Evolutionary conservation across 306 rosid genomes (phyloP).

Genomic region (Corylus avellana): DNA sequence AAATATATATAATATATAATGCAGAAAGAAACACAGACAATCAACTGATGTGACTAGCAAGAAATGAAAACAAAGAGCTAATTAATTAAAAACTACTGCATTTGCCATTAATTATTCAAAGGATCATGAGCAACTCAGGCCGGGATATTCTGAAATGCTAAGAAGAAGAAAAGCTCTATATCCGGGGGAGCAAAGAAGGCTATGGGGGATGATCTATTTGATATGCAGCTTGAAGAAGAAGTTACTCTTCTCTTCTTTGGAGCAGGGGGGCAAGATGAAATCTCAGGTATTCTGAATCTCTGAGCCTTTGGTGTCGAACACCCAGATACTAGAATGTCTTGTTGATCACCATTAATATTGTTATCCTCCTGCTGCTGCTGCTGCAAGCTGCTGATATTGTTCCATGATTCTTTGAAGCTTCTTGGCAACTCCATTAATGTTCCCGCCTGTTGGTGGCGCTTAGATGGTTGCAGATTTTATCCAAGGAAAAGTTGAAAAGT

Average conservation of each 20-base stretch:
- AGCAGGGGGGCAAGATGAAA: constrained; percentile 56
- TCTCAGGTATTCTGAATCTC: constrained; percentile 49
- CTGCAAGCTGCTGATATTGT: neutral
- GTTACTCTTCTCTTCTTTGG: constrained; percentile 56
- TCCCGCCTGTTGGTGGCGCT: neutral
- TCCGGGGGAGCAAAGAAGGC: constrained; percentile 57
- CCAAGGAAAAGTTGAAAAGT: constrained; percentile 26
- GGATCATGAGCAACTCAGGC: neutral
- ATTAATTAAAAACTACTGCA: neutral
- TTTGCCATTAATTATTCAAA: neutral
- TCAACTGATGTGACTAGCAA: neutral
- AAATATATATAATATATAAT: neutral
- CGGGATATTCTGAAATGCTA: constrained; percentile 33
- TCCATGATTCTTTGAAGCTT: constrained; percentile 15
- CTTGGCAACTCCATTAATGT: constrained; percentile 21
- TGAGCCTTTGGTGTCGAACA: constrained; percentile 59
- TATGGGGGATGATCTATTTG: constrained; percentile 36
- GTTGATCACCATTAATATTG: constrained; percentile 1
- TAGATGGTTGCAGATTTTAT: neutral
- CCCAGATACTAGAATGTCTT: constrained; percentile 15
- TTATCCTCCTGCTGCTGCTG: neutral
- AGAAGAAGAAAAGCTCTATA: constrained; percentile 51
- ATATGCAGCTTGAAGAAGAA: constrained; percentile 18
- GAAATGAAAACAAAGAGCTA: neutral
- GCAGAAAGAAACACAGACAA: neutral